A percentile compares a stretch with the other conserved stretches of the same genome.
phyloP scores from a whole-genome alignment of 2,329 filamentous ascomycete genomes.

The Arthroderma sp. region DNA sequence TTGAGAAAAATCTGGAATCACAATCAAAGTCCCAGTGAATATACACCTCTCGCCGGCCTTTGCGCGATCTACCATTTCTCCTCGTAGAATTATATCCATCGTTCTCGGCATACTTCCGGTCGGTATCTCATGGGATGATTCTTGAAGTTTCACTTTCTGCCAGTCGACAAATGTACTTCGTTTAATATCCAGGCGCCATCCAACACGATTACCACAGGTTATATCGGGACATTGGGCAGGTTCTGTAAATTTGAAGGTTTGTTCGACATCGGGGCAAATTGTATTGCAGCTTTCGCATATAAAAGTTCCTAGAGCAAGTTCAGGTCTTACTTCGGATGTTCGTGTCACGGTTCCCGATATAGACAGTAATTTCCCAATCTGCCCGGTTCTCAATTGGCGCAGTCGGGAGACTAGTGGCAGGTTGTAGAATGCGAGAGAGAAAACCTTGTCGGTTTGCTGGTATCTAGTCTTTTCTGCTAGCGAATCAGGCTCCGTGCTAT shows the following conservation, averaged over 20 bases:
- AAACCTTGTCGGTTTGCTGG: constrained; percentile 94
- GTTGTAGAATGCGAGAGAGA: constrained; percentile 87
- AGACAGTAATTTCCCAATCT: constrained; percentile 85
- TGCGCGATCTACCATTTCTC: constrained; percentile 92
- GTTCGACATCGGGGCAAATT: constrained; percentile 80
- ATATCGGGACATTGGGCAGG: constrained; percentile 87
- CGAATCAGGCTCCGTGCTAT: constrained; percentile 40
- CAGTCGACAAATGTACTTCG: constrained; percentile 98
- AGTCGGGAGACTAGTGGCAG: constrained; percentile 75
- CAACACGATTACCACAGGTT: constrained; percentile 73
- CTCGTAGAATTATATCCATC: constrained; percentile 90
- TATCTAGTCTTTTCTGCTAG: constrained; percentile 64
- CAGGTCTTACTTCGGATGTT: constrained; percentile 91
- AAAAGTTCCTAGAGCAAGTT: constrained; percentile 85
- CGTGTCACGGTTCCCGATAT: constrained; percentile 94
- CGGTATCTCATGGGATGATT: constrained; percentile 95
- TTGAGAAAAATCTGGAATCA: constrained; percentile 93
- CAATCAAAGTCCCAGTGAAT: constrained; percentile 90
- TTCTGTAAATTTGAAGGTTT: constrained; percentile 95
- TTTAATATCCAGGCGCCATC: constrained; percentile 94
- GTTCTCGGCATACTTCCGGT: constrained; percentile 97
- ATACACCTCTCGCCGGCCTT: constrained; percentile 98
- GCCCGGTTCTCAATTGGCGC: constrained; percentile 70
- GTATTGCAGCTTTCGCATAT: constrained; percentile 77
- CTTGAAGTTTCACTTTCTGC: constrained; percentile 96